Evolutionary conservation across 2,329 filamentous ascomycete genomes (phyloP), one percentile per base, ranked within the genome.

Genomic region (Tolypocladium nubicola): DNA sequence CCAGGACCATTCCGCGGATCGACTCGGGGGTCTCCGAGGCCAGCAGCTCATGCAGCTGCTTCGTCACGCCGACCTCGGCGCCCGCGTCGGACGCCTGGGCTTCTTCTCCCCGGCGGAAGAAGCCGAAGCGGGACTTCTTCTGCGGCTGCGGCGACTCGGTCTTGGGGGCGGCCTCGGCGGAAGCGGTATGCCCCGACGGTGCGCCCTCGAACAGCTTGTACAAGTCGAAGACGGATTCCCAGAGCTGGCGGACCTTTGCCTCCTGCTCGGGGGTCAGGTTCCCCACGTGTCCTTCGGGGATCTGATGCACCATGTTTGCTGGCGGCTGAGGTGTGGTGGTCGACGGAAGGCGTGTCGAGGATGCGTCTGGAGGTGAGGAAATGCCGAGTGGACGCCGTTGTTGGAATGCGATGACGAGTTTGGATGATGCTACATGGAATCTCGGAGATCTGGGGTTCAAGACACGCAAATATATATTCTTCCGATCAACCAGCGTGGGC

Each of bases 251-350:
- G 58, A 99, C 77, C 75, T 95, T 97, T 61, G 83, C 82, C 66
- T 96, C 90, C 74, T 99, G 86, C 61, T 97, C 92, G 4, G 84
- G 72, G 19, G 91, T 97, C 58, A 99, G 79, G 64, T 89, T 96
- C 59, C 90, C 91, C 56, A 90, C 83, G 60, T 91, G 85, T 55
- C 94, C 94, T 16, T 47, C 43, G 9, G 23, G 23, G 1, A 9
- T 30, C 5, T 47, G 23, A 19, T 13, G 16, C 10, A 23, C 23
- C 43, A 47, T 47, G 23, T 4, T 14, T 30, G 30, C 23, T 19
- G 43, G 19, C 16, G 10, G n/a, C 23, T 23, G 38, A 5, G 19
- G 38, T n/a, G 23, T 6, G 43, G 23, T 21, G 43, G 5, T 7
- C 30, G 30, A 8, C 8, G 43, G 11, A 43, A 47, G 23, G 23